A percentile compares a stretch with the other conserved stretches of the same genome.
These are phyloP conservation scores for Oryza glaberrima DNA, from an alignment of 176 grass and related monocot species.

Conservation along the genomic window DNA sequence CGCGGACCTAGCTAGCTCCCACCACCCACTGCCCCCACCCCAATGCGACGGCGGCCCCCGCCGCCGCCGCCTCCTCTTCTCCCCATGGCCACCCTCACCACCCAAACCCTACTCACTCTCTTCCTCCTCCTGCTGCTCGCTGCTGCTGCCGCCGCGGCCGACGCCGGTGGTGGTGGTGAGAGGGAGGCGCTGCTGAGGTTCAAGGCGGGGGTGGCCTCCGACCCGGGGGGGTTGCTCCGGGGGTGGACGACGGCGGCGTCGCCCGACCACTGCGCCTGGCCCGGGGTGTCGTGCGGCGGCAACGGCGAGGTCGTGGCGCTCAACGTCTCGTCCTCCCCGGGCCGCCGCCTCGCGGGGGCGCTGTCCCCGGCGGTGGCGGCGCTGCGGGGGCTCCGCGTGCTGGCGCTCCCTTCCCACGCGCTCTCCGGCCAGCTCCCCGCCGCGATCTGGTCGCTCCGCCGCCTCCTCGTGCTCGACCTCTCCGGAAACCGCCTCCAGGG, in stretches of 20 bases:
- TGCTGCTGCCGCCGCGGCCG: neutral
- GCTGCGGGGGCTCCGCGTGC: slow-evolving; percentile 55
- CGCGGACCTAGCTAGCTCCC: neutral
- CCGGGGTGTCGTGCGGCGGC: slow-evolving; percentile 63
- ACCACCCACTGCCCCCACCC: slow-evolving; percentile 20
- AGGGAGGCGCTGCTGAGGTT: slow-evolving; percentile 56
- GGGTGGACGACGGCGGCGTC: slow-evolving; percentile 47
- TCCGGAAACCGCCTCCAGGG: slow-evolving; percentile 67
- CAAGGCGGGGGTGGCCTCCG: slow-evolving; percentile 59
- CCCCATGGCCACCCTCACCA: slow-evolving; percentile 12
- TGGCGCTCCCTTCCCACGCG: slow-evolving; percentile 59
- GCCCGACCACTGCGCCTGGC: slow-evolving; percentile 67
- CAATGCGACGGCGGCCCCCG: slow-evolving; percentile 55
- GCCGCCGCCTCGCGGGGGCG: slow-evolving; percentile 51
- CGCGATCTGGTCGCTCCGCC: slow-evolving; percentile 60
- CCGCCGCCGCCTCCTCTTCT: slow-evolving; percentile 43
- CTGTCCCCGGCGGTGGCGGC: slow-evolving; percentile 64
- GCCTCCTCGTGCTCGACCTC: slow-evolving; percentile 62
- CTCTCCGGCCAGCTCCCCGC: slow-evolving; percentile 55
- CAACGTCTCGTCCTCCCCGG: slow-evolving; percentile 58
- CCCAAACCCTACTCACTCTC: slow-evolving; percentile 16
- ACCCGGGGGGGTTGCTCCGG: slow-evolving; percentile 55
- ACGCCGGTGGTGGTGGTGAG: slow-evolving; percentile 23
- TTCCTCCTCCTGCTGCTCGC: slow-evolving; percentile 25
- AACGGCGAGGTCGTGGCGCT: slow-evolving; percentile 60